Conservation (phyloP, 2,329 filamentous ascomycete species). For the Diaporthe citriasiana region DNA sequence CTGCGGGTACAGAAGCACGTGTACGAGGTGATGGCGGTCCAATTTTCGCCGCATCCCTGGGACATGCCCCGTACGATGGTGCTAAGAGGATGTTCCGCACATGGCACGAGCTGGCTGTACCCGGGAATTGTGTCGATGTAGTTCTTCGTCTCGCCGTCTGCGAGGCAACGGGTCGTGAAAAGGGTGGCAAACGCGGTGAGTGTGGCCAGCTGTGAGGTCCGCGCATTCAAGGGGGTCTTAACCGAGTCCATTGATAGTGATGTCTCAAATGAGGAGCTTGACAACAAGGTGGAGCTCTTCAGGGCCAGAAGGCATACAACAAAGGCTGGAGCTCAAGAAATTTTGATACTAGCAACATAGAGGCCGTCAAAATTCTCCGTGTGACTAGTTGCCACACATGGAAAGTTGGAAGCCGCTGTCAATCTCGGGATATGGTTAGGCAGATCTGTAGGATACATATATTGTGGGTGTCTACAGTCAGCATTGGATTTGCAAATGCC, state of each 20-base stretch:
- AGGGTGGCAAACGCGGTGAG: neutral
- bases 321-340: neutral
- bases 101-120: neutral
- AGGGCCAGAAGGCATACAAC: no score
- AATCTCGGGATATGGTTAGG: neutral
- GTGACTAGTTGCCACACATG: neutral
- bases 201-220: neutral
- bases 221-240: no score
- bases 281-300: neutral
- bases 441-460: neutral
- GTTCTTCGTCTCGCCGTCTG: neutral
- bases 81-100: neutral
- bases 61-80: neutral
- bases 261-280: neutral
- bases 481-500: neutral
- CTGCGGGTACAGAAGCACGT: slow-evolving; percentile 7
- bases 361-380: no score
- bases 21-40: neutral
- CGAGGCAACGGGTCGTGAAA: neutral
- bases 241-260: neutral
- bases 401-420: neutral
- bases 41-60: neutral
- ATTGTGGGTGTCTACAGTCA: neutral
- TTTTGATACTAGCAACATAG: no score
- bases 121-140: slow-evolving; percentile 1